Conservation (phyloP, 2,329 filamentous ascomycete species). For the Fusarium nanum region DNA sequence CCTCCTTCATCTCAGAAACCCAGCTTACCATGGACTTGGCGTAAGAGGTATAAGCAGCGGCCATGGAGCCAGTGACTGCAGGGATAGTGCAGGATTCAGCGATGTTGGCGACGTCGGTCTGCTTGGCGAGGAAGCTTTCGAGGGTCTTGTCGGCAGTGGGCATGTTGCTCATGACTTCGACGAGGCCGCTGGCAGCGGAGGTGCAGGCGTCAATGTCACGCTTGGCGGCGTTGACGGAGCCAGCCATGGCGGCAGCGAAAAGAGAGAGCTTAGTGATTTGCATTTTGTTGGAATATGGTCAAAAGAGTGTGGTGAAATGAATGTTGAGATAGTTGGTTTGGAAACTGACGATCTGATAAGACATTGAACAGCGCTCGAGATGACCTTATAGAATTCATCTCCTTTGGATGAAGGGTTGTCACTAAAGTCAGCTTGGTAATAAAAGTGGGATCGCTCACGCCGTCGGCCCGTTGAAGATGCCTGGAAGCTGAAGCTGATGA, state of each 20-base stretch:
- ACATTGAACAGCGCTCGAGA: accelerated
- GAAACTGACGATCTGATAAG: neutral
- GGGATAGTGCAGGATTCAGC: neutral
- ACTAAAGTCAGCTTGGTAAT: neutral
- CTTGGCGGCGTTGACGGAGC: neutral
- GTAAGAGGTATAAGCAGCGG: neutral
- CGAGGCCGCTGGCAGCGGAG: neutral
- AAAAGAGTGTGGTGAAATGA: neutral
- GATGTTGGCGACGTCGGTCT: neutral
- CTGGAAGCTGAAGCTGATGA: neutral
- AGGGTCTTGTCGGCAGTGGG: slow-evolving; percentile 1
- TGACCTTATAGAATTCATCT: neutral
- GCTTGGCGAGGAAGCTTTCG: neutral
- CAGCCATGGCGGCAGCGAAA: neutral
- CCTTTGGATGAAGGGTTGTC: neutral
- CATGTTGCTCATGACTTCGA: neutral
- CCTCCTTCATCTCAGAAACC: neutral
- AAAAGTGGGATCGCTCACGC: neutral
- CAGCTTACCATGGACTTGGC: slow-evolving; percentile 5
- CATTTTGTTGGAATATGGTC: neutral
- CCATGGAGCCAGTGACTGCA: neutral
- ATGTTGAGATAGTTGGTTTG: neutral
- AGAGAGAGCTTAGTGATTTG: neutral
- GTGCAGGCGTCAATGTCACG: neutral
- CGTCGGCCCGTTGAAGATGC: neutral